Base-by-base conservation (phyloP, 1,139 yeast species). In the Starmera stellimalicola region DNA sequence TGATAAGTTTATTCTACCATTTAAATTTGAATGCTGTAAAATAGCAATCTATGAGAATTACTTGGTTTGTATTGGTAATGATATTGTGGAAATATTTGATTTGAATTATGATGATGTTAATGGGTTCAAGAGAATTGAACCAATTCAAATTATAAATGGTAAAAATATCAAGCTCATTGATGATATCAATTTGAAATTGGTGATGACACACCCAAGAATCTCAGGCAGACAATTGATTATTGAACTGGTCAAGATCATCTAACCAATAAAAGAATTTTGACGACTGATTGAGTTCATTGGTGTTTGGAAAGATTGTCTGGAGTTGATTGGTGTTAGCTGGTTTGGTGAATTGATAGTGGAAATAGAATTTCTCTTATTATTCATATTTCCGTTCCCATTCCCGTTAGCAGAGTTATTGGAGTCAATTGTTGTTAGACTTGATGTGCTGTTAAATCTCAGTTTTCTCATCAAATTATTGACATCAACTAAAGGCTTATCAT, bases 81-180 rank as follows among this genome's bases (percentile, higher is more conserved):
- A 82, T 43, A 68, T 77, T 34, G 65, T 84, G 11, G 95, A 85
- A 48, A 66, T 85, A 3, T 76, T 78, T 68, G 62, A 70, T 12
- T 64, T 83, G 29, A 68, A 75, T 32, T 71, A 76, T 36, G 65
- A 64, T 37, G 63, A 62, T 18, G 61, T 60, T 22, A 64, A 42
- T 2, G 50, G 52, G 1, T 46, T 60, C 27, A 40, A 49, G 16
- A 48, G 44, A 16, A 37, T 51, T 29, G 65, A 66, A 29, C 69
- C 85, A 18, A 68, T 75, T 29, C 95, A 85, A 53, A 81, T 83
- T 7, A 65, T 84, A 27, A 69, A 77, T 7, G 94, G 94, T 11
- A 80, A 78, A 49, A 77, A 75, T 37, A 65, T 79, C 24, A 57
- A 57, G 23, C 51, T 75, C 43, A 45, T 77, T 16, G 69, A 64